These are phyloP conservation scores for Mycosphaerelloides madeirae DNA, from an alignment of 2,329 filamentous ascomycete species.

Conservation along the genomic window DNA sequence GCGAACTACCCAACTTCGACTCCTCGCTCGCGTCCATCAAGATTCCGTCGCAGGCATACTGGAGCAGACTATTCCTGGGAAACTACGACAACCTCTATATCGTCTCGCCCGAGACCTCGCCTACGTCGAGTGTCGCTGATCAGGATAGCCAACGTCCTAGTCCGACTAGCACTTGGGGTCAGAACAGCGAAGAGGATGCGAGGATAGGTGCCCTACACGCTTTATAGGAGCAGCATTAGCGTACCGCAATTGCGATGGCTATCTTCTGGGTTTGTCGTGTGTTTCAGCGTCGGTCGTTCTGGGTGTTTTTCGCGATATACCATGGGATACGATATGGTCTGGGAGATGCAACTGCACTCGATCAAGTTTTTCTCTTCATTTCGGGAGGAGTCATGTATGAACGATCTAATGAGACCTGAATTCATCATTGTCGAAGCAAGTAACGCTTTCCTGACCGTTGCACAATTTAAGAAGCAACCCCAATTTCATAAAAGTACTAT, in stretches of 20 bases:
- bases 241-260: neutral
- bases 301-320: neutral
- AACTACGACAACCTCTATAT: constrained; percentile 48
- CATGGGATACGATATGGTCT: too few species aligned
- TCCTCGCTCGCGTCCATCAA: constrained; percentile 46
- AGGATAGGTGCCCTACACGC: constrained; percentile 4
- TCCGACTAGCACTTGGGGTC: constrained; percentile 28
- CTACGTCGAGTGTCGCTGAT: constrained; percentile 28
- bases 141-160: constrained; percentile 28
- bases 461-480: too few species aligned
- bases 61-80: constrained; percentile 43
- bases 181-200: constrained; percentile 14
- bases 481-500: constrained; percentile 21
- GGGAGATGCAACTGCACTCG: too few species aligned
- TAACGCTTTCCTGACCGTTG: too few species aligned
- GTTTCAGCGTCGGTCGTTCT: constrained; percentile 8
- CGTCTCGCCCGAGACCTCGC: constrained; percentile 41
- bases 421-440: too few species aligned
- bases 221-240: neutral
- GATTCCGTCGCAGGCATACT: constrained; percentile 42
- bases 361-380: too few species aligned
- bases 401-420: too few species aligned
- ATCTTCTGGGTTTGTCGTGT: neutral
- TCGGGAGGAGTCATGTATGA: too few species aligned
- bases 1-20: constrained; percentile 40